phyloP scores from a whole-genome alignment of 1,284 basidiomycete species.

The Hortiboletus rubellus region DNA sequence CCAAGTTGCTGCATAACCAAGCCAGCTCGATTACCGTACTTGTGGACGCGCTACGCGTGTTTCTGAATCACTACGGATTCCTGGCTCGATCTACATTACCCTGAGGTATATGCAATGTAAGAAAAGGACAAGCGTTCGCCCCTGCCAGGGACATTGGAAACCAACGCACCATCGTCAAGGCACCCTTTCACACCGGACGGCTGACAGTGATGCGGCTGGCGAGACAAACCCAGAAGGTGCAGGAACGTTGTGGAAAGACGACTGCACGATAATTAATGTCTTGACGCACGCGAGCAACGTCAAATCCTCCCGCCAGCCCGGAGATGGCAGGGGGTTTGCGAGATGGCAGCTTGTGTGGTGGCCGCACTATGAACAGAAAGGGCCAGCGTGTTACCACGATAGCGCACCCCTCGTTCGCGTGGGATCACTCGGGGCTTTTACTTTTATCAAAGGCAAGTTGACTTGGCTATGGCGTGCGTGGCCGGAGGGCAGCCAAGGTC shows the following conservation, averaged over 20 bases:
- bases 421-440: background rate
- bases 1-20: slow-evolving; percentile 3
- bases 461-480: background rate
- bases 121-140: background rate
- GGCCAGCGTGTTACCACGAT: background rate
- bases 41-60: background rate
- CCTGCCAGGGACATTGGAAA: slow-evolving; percentile 10
- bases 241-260: slow-evolving; percentile 4
- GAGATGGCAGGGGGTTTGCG: background rate
- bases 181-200: slow-evolving; percentile 16
- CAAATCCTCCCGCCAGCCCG: background rate
- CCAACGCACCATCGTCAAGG: slow-evolving; percentile 14
- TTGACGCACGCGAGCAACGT: background rate
- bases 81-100: slow-evolving; percentile 22
- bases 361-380: background rate
- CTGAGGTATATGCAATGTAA: background rate
- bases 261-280: background rate
- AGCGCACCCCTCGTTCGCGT: background rate
- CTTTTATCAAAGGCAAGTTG: background rate
- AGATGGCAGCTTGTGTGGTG: no score
- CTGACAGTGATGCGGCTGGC: background rate
- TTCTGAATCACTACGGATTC: slow-evolving; percentile 20
- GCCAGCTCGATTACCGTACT: slow-evolving; percentile 22
- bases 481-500: background rate
- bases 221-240: slow-evolving; percentile 2